Conservation (phyloP, 2,329 filamentous ascomycete genomes). For the Stagonosporopsis chrysanthemi region DNA sequence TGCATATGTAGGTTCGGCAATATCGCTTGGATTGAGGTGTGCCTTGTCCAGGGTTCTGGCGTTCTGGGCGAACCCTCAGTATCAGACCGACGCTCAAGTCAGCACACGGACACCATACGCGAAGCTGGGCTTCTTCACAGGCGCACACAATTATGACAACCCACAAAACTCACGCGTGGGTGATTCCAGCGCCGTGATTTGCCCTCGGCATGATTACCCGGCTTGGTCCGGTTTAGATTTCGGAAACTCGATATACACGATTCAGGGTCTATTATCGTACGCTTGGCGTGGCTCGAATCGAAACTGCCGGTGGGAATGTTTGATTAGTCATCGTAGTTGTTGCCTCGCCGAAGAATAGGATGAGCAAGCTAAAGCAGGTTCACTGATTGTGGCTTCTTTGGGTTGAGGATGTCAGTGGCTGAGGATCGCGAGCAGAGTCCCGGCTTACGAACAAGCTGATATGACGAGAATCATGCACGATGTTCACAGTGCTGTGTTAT, state of each 20-base stretch:
- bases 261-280: conserved; percentile 1
- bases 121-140: neutral
- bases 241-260: neutral
- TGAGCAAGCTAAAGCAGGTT: neutral
- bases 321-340: neutral
- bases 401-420: neutral
- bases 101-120: neutral
- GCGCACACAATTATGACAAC: too few species aligned
- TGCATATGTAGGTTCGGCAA: neutral
- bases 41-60: neutral
- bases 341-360: conserved; percentile 1
- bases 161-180: neutral
- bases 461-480: neutral
- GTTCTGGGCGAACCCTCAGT: neutral
- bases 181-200: neutral
- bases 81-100: neutral
- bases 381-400: neutral
- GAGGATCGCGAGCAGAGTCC: neutral
- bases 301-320: neutral
- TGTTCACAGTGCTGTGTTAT: neutral
- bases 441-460: neutral
- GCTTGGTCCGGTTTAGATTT: neutral
- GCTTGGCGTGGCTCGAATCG: conserved; percentile 24
- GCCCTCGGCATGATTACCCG: neutral
- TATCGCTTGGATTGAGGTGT: neutral